phyloP scores from a whole-genome alignment of 805 yeast genomes.

The Wickerhamomyces silvicola region DNA sequence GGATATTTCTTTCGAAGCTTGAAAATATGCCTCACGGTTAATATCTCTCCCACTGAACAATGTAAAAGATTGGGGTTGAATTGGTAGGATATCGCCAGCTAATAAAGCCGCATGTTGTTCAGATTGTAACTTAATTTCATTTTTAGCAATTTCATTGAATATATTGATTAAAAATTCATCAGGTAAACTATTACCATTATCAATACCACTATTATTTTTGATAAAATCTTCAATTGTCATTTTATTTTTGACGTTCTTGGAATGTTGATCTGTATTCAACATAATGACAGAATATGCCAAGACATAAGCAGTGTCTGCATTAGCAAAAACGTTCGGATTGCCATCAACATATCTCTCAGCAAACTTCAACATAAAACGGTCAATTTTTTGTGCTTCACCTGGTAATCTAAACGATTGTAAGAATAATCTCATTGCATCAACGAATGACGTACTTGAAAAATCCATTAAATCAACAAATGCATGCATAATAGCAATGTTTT shows the following conservation, averaged over 20 bases:
- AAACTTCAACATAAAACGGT: conserved; percentile 92
- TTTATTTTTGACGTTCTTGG: conserved; percentile 74
- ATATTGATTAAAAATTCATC: conserved; percentile 62
- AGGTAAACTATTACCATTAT: conserved; percentile 82
- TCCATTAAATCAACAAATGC: conserved; percentile 87
- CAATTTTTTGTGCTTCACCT: conserved; percentile 97
- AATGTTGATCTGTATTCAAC: conserved; percentile 93
- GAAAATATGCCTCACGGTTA: conserved; percentile 78
- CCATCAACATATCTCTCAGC: conserved; percentile 89
- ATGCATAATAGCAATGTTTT: conserved; percentile 80
- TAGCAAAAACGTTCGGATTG: conserved; percentile 81
- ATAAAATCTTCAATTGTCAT: conserved; percentile 88
- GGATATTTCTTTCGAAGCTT: conserved; percentile 89
- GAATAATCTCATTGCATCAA: conserved; percentile 78
- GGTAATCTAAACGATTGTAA: conserved; percentile 90
- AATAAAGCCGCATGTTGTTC: conserved; percentile 91
- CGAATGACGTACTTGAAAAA: conserved; percentile 61
- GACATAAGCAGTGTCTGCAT: conserved; percentile 91
- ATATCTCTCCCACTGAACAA: conserved; percentile 68
- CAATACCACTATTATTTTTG: conserved; percentile 84
- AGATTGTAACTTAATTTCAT: conserved; percentile 86
- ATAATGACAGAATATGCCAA: conserved; percentile 86
- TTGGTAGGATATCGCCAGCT: conserved; percentile 46
- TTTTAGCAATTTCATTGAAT: conserved; percentile 67
- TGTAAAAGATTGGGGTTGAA: conserved; percentile 35